Base-by-base conservation (phyloP, 129 eudicot genomes). In the Lactuca saligna region DNA sequence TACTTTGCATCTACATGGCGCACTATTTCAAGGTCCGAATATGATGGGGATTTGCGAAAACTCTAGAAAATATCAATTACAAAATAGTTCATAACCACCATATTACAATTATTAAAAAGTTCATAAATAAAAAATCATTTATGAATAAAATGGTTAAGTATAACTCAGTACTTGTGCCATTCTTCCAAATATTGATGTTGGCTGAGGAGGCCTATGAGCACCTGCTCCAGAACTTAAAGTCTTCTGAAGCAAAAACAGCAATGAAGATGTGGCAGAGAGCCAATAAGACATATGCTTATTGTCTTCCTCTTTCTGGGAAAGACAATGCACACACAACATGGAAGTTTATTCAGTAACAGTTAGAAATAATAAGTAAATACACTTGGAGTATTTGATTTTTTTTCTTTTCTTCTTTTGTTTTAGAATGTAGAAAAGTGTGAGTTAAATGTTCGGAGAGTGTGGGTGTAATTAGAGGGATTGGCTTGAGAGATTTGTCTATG, bases 221-320 rank as follows among this genome's bases (percentile, higher is more conserved):
- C 74, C 38, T 5, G 84, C 62, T 25, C 79, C 78, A 53, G 88
- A 60, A 77, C 89, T 86, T 65, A 76, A 14, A 61, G 60, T 76
- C 70, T 74, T 83, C 70, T 92, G 95, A 53, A 92, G 85, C 78
- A 92, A 82, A 71, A 88, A 88, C 59, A 92, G 78, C 82, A 92
- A 68, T 1, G 95, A 73, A 10, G 98, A 92, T 33, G 96, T 88
- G 64, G 91, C 84, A 48, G 96, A 92, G 34, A 92, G 76, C 98
- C 96, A 92, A 68, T 92, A 92, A 41, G 91, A 87, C 96, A 92
- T 80, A 60, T 78, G 91, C 49, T 88, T 83, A 62, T 92, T 84
- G 76, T 83, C 78, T 39, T 86, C 96, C 66, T 92, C 87, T 72
- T 86, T 79, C 96, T 92, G 85, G 73, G 79, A 64, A 70, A 42